Evolutionary conservation across 2,329 filamentous ascomycete species (phyloP).

Genomic region (Phaeoacremonium minimum): DNA sequence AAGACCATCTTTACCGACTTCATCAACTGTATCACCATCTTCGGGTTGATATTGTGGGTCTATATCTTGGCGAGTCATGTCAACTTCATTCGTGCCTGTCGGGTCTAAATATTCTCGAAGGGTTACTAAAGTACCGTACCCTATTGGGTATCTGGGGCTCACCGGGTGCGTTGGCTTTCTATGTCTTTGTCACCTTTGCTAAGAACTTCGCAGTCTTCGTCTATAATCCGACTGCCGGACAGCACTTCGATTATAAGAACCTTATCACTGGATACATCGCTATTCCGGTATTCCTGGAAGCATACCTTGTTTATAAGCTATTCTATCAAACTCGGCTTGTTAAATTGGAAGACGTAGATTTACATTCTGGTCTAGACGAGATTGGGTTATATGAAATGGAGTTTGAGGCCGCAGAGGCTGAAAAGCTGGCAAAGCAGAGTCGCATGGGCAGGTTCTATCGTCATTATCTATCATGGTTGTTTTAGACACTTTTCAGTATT

Average conservation of each 20-base stretch:
- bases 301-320: constrained; percentile 67
- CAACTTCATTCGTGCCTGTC: constrained; percentile 58
- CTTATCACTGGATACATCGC: constrained; percentile 76
- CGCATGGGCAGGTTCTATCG: constrained; percentile 20
- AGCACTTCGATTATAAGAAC: constrained; percentile 68
- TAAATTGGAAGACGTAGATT: constrained; percentile 57
- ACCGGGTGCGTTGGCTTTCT: constrained; percentile 63
- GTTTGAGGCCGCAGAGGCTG: constrained; percentile 54
- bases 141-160: constrained; percentile 71
- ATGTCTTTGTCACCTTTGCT: constrained; percentile 69
- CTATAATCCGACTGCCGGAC: constrained; percentile 26
- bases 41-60: constrained; percentile 64
- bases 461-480: constrained; percentile 14
- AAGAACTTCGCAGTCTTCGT: constrained; percentile 79
- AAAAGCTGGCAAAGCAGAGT: constrained; percentile 16
- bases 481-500: no score
- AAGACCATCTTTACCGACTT: constrained; percentile 59
- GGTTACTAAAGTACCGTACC: constrained; percentile 58
- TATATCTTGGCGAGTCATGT: constrained; percentile 66
- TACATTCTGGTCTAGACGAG: constrained; percentile 68
- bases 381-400: constrained; percentile 71
- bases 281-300: constrained; percentile 67
- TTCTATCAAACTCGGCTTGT: constrained; percentile 49
- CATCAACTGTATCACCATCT: constrained; percentile 64
- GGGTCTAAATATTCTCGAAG: constrained; percentile 55